These are phyloP conservation scores for Zymoseptoria crescenta DNA, from an alignment of 2,329 filamentous ascomycete species.

Conservation along the genomic window DNA sequence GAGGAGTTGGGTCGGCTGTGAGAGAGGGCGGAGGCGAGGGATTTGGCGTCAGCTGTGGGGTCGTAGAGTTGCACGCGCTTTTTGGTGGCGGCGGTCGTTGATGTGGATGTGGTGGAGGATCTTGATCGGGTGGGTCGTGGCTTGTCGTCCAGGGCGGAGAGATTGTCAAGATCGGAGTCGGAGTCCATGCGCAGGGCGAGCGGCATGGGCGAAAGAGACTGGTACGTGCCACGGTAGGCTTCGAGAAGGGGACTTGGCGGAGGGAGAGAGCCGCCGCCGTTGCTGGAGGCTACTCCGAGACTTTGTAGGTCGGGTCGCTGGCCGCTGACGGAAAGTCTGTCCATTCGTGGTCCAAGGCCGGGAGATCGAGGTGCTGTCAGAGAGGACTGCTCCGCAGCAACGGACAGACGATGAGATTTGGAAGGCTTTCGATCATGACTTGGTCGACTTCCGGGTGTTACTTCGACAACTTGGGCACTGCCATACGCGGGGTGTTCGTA, in stretches of 20 bases:
- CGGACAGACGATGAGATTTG: conserved; percentile 13
- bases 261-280: conserved; percentile 38
- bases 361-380: conserved; percentile 25
- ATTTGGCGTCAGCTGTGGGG: conserved; percentile 66
- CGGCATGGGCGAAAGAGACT: conserved; percentile 90
- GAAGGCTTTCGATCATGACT: conserved; percentile 11
- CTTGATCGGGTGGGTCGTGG: conserved; percentile 11
- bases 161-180: conserved; percentile 47
- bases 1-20: conserved; percentile 57
- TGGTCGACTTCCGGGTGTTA: conserved; percentile 30
- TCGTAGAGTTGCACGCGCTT: conserved; percentile 74
- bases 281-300: conserved; percentile 16
- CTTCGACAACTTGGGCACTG: conserved; percentile 34
- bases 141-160: conserved; percentile 31
- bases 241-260: conserved; percentile 81
- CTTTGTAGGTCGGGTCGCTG: conserved; percentile 35
- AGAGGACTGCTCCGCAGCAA: conserved; percentile 12
- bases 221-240: conserved; percentile 87
- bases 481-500: conserved; percentile 17
- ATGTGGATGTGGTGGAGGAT: conserved; percentile 2
- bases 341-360: conserved; percentile 36
- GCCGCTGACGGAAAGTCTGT: conserved; percentile 41
- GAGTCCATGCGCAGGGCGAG: conserved; percentile 60
- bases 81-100: conserved; percentile 36
- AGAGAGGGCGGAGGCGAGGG: conserved; percentile 68